Evolutionary conservation across 257 asterid species (phyloP), one percentile per base, ranked within the genome.

Genomic region (Coffea eugenioides): DNA sequence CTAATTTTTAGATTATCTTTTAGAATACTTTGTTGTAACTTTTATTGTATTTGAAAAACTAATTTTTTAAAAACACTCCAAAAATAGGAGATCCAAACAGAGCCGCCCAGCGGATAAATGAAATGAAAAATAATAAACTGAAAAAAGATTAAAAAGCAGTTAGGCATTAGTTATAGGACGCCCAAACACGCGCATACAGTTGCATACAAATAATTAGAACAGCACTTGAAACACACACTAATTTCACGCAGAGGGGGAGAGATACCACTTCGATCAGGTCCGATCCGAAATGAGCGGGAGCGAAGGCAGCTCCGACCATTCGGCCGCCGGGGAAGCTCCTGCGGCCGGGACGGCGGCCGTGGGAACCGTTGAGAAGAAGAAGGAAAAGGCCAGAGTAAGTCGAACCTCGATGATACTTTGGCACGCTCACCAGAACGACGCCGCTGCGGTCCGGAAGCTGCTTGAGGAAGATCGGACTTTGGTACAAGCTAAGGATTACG

Each of bases 351-450:
- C 71, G 65, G 79, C 80, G 25, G 82, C 20, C 51, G 71, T 81
- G 78, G 79, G 76, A 48, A 80, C 84, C 34, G 83, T 23, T 84
- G 94, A 84, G 80, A 89, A 83, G 91, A 91, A 87, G 93, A 93
- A 88, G 79, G 96, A 85, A 82, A 93, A 87, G 91, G 88, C 93
- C 72, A 92, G 97, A 77, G 97, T 92, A 77, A 94, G 94, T 89
- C 88, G 93, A 66, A 96, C 99, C 70, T 96, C 98, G 8, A 86
- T 80, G 74, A 96, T 96, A 62, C 91, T 94, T 25, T 96, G 98
- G 97, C 96, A 92, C 90, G 95, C 99, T 49, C 99, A 94, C 78
- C 98, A 96, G 66, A 92, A 94, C 89, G 99, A 94, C 83, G 86
- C 85, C 61, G 82, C 87, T 4, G 89, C 97, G 3, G 98, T 96